Conservation (phyloP, 2,329 filamentous ascomycete species). For the Ascochyta clinopodiicola region DNA sequence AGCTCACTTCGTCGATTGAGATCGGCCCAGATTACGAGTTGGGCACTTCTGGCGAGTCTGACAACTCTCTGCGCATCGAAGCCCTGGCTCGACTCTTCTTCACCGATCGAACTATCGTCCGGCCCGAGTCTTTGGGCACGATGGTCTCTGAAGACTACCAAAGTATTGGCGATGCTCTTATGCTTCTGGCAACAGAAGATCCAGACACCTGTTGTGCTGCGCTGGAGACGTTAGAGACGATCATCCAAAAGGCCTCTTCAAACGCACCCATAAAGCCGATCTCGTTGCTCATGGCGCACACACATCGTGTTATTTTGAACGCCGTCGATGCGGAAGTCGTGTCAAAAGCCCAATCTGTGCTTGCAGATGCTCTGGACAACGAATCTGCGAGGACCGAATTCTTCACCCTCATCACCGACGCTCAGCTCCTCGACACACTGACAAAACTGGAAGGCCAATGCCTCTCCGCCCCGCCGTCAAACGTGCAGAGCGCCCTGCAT, state of each 20-base stretch:
- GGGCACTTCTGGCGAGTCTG: constrained; percentile 8
- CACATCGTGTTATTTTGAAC: constrained; percentile 27
- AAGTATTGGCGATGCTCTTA: constrained; percentile 31
- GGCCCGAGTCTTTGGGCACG: constrained; percentile 14
- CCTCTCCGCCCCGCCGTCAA: constrained; percentile 37
- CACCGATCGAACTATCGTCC: constrained; percentile 34
- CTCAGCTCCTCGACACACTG: constrained; percentile 25
- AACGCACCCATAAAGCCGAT: constrained; percentile 23
- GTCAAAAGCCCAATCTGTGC: constrained; percentile 37
- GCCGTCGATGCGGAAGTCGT: constrained; percentile 37
- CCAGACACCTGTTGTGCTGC: constrained; percentile 36
- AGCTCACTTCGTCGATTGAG: constrained; percentile 24
- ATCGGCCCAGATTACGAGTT: constrained; percentile 31
- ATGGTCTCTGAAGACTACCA: constrained; percentile 29
- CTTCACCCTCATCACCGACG: constrained; percentile 23
- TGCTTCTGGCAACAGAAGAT: constrained; percentile 30
- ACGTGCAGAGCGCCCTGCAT: constrained; percentile 39
- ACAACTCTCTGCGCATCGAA: constrained; percentile 25
- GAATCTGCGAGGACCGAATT: constrained; percentile 15
- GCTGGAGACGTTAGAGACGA: constrained; percentile 30
- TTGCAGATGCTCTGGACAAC: constrained; percentile 29
- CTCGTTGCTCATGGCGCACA: constrained; percentile 27
- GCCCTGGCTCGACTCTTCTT: constrained; percentile 35
- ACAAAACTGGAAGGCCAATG: constrained; percentile 37
- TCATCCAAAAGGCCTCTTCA: constrained; percentile 18